These are phyloP conservation scores for Diplodia seriata DNA, from an alignment of 2,329 filamentous ascomycete genomes.

Conservation along the genomic window DNA sequence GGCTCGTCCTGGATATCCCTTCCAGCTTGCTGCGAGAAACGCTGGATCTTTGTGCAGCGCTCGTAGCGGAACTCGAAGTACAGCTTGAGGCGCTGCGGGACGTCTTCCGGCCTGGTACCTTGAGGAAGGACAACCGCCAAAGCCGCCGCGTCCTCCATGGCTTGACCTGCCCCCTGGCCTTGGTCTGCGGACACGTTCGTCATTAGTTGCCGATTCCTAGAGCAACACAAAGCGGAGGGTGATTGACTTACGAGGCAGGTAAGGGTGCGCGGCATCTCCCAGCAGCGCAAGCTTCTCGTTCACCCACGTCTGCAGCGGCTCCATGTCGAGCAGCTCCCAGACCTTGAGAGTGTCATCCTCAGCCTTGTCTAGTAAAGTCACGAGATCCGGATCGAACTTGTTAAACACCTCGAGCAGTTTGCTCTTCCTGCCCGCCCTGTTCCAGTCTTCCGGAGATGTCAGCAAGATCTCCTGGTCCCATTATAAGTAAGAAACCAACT, in stretches of 20 bases:
- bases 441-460: conserved; percentile 40
- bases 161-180: conserved; percentile 67
- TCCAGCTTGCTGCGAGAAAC: conserved; percentile 62
- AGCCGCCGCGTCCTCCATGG: conserved; percentile 71
- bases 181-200: conserved; percentile 50
- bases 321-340: conserved; percentile 59
- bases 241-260: conserved; percentile 62
- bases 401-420: conserved; percentile 52
- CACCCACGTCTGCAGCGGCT: conserved; percentile 62
- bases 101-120: conserved; percentile 25
- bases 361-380: conserved; percentile 50
- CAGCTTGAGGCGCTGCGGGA: conserved; percentile 60
- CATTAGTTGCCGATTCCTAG: background rate
- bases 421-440: conserved; percentile 46
- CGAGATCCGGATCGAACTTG: conserved; percentile 46
- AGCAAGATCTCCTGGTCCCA: background rate
- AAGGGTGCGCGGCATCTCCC: conserved; percentile 73
- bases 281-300: conserved; percentile 63
- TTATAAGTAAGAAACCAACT: background rate
- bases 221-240: conserved; percentile 37
- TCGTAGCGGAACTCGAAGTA: conserved; percentile 66
- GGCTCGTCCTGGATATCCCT: conserved; percentile 50
- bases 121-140: conserved; percentile 58
- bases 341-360: conserved; percentile 48
- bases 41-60: conserved; percentile 66